Percentiles rank a stretch among this genome's conserved stretches.
Conservation (phyloP, 768 basidiomycete species). For the Suillus brevipes region DNA sequence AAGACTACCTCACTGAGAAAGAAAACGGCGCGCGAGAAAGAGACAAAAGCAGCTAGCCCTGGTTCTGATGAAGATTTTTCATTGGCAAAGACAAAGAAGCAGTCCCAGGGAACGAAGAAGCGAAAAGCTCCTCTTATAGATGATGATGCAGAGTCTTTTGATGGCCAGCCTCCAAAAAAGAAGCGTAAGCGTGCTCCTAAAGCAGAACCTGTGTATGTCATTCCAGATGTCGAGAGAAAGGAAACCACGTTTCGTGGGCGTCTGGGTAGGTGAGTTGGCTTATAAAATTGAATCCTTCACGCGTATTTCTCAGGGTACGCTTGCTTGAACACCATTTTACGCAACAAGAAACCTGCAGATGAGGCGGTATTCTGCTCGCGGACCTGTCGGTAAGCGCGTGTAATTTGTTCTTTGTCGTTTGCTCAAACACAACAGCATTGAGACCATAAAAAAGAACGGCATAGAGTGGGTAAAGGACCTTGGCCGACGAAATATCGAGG, state of each 20-base stretch:
- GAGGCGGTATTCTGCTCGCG: conserved; percentile 75
- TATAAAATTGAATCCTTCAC: not conserved
- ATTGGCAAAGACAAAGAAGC: conserved; percentile 2
- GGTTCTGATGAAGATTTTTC: not conserved
- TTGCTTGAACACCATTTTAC: conserved; percentile 82
- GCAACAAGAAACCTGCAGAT: conserved; percentile 63
- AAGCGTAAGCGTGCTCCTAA: conserved; percentile 35
- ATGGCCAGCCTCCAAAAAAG: conserved; percentile 18
- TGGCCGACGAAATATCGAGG: conserved; percentile 71
- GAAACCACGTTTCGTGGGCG: conserved; percentile 70
- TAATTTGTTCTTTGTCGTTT: not conserved
- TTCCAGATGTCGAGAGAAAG: conserved; percentile 69
- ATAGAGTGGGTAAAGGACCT: conserved; percentile 81
- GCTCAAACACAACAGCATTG: conserved; percentile 46
- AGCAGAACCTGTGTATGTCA: conserved; percentile 59
- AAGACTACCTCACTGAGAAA: not conserved
- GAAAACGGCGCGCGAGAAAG: not conserved
- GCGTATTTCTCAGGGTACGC: conserved; percentile 56
- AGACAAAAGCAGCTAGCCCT: not conserved
- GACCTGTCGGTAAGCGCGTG: conserved; percentile 51
- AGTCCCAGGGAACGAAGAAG: conserved; percentile 7
- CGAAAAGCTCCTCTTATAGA: conserved; percentile 13
- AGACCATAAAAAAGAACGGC: conserved; percentile 78
- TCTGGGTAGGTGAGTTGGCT: conserved; percentile 40
- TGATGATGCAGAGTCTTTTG: conserved; percentile 12